A percentile compares a stretch with the other conserved stretches of the same genome.
phyloP scores from a whole-genome alignment of 1,284 basidiomycete genomes.

The Ceratobasidium sp. region DNA sequence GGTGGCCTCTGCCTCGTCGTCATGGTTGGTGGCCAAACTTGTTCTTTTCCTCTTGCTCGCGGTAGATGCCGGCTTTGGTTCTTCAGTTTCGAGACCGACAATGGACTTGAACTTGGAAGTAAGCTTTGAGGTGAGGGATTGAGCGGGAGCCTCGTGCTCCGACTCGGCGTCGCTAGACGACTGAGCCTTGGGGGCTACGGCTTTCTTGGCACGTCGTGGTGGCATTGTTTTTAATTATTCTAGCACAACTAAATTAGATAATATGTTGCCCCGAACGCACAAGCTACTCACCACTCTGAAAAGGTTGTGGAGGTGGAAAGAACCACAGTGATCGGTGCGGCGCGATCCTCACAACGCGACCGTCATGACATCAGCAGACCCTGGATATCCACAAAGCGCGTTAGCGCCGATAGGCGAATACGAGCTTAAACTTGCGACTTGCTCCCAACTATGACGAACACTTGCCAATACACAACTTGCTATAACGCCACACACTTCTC shows the following conservation, averaged over 20 bases:
- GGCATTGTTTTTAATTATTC: background rate
- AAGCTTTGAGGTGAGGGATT: constrained; percentile 12
- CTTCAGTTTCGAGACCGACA: constrained; percentile 62
- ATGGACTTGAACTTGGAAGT: constrained; percentile 36
- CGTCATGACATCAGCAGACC: constrained; percentile 3
- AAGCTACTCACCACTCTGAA: background rate
- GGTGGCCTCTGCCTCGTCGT: constrained; percentile 5
- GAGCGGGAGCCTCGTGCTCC: constrained; percentile 3
- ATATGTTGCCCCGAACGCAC: background rate
- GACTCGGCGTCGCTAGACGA: constrained; percentile 19
- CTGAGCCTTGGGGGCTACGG: background rate
- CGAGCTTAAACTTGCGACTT: too few species aligned
- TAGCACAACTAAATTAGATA: background rate
- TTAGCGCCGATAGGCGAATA: too few species aligned
- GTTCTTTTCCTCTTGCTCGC: constrained; percentile 20
- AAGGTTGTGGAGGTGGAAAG: background rate
- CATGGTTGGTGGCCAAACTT: background rate
- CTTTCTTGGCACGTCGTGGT: constrained; percentile 16
- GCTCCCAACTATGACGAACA: too few species aligned
- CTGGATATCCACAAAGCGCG: background rate
- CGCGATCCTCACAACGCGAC: background rate
- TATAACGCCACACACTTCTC: too few species aligned
- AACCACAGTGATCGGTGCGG: background rate
- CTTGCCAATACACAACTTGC: too few species aligned
- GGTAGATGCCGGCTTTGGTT: constrained; percentile 64